Base-by-base conservation (phyloP, 2,329 filamentous ascomycete genomes). In the Fusarium setosum region DNA sequence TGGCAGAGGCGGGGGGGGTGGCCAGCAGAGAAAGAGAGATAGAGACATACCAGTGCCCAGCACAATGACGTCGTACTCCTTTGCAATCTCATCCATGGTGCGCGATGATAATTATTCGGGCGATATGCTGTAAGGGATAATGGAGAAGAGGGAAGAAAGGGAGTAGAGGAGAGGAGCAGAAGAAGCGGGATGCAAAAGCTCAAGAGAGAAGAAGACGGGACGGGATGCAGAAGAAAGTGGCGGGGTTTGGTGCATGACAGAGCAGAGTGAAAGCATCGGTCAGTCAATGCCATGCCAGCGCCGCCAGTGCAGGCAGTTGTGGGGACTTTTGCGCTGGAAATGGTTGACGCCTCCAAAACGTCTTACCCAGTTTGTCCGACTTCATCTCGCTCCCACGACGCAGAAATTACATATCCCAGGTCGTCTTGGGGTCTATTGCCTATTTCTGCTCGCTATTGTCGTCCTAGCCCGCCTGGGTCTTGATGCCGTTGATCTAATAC, bases 1-100 rank as follows among this genome's bases (percentile, higher is more conserved):
- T 49, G 51, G 45, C 41, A 67, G 53, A 60, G 52, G 41, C 58
- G 48, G 55, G 53, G 62, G 57, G 24, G 24, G 24, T n/a, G n/a
- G n/a, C n/a, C n/a, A n/a, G n/a, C n/a, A 26, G 24, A 26, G 24
- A 10, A 10, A 54, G 41, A 47, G 47, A 41, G 24, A n/a, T 6
- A 11, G 44, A 47, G 72, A 82, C 88, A 77, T 86, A 97, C 94
- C 94, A 80, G 96, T 99, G 87, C 96, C 96, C 79, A 99, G 89
- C 79, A 99, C 96, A 79, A 99, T 90, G 81, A 97, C 93, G 88
- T 99, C 96, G 88, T 99, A 99, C 83, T 97, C 94, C 78, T 93
- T 92, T 72, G 94, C 93, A 78, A 99, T 97, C 83, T 98, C 96
- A 79, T 98, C 96, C 96, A 98, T 98, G 82, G 66, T 87, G 65